phyloP scores from a whole-genome alignment of 495 filamentous ascomycete species.

The Sabuloglossum arenarium region DNA sequence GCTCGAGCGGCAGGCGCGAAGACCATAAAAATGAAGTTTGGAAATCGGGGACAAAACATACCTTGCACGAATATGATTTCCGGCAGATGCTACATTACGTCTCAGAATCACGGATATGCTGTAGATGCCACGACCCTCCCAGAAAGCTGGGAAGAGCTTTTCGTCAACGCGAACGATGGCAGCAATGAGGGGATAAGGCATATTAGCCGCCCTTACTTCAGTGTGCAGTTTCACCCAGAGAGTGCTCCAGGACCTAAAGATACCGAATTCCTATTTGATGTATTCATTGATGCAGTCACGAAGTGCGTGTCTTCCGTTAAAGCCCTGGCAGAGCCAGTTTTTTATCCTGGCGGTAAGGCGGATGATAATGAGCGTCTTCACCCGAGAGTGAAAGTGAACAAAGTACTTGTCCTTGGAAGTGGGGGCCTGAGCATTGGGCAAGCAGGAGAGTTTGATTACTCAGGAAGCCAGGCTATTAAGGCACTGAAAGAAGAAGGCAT shows the following conservation, averaged over 20 bases:
- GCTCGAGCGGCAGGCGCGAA: conserved; percentile 74
- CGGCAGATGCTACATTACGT: conserved; percentile 94
- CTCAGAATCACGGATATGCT: conserved; percentile 91
- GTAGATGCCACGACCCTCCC: conserved; percentile 65
- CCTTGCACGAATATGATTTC: conserved; percentile 88
- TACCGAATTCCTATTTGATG: conserved; percentile 90
- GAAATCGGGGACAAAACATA: conserved; percentile 96
- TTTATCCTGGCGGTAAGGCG: conserved; percentile 64
- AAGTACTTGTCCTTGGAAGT: conserved; percentile 81
- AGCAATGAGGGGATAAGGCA: conserved; percentile 96
- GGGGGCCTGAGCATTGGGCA: conserved; percentile 92
- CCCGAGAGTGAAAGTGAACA: conserved; percentile 70
- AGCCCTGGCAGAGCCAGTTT: conserved; percentile 45
- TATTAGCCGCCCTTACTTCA: conserved; percentile 70
- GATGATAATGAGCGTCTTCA: conserved; percentile 55
- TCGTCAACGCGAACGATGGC: conserved; percentile 93
- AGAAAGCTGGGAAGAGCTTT: conserved; percentile 69
- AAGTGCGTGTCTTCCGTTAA: conserved; percentile 36
- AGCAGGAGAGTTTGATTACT: conserved; percentile 95
- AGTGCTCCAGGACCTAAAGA: conserved; percentile 91
- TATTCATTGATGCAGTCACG: conserved; percentile 74
- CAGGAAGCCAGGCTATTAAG: conserved; percentile 83
- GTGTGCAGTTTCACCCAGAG: conserved; percentile 96
- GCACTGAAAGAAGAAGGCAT: conserved; percentile 96
- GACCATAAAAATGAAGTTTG: conserved; percentile 94